Percentiles rank a stretch among this genome's conserved stretches.
Evolutionary conservation across 306 rosid genomes (phyloP).

Genomic region (Cucurbita moschata): DNA sequence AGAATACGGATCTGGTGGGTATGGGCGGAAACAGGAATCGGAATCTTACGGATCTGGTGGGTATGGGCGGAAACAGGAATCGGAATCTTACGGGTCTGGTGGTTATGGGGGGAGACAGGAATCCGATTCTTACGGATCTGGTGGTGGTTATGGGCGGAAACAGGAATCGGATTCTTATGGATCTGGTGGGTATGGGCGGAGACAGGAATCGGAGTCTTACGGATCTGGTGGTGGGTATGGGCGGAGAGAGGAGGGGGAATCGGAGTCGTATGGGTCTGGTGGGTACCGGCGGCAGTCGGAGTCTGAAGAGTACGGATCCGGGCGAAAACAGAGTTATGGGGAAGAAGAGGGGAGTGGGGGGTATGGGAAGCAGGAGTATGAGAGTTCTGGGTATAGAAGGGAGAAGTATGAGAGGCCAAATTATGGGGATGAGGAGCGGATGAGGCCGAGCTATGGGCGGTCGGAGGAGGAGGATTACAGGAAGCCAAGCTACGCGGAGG

Average conservation of each 20-base stretch:
- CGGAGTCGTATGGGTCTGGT: not conserved
- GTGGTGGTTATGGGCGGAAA: not conserved
- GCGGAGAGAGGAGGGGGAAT: not conserved
- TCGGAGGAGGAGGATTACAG: slow-evolving; percentile 27
- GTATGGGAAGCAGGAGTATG: not conserved
- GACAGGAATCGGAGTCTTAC: slow-evolving; percentile 3
- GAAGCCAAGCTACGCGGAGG: slow-evolving; percentile 32
- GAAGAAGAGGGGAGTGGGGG: slow-evolving; percentile 8
- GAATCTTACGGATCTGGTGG: not conserved
- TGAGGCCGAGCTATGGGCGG: slow-evolving; percentile 21
- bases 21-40: not conserved
- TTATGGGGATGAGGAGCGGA: slow-evolving; percentile 18
- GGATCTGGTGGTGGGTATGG: slow-evolving; percentile 16
- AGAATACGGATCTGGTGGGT: not conserved
- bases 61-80: slow-evolving; percentile 7
- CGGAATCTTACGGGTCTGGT: slow-evolving; percentile 9
- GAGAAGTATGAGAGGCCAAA: slow-evolving; percentile 20
- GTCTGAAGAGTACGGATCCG: slow-evolving; percentile 2
- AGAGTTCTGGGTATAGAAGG: not conserved
- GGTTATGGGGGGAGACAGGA: slow-evolving; percentile 6
- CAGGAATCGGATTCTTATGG: slow-evolving; percentile 6
- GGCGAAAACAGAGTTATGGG: slow-evolving; percentile 29
- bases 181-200: slow-evolving; percentile 8
- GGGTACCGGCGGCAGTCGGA: slow-evolving; percentile 2
- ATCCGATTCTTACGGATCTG: not conserved